phyloP scores from a whole-genome alignment of 1,284 basidiomycete genomes.

The Lignosus rhinocerotis region DNA sequence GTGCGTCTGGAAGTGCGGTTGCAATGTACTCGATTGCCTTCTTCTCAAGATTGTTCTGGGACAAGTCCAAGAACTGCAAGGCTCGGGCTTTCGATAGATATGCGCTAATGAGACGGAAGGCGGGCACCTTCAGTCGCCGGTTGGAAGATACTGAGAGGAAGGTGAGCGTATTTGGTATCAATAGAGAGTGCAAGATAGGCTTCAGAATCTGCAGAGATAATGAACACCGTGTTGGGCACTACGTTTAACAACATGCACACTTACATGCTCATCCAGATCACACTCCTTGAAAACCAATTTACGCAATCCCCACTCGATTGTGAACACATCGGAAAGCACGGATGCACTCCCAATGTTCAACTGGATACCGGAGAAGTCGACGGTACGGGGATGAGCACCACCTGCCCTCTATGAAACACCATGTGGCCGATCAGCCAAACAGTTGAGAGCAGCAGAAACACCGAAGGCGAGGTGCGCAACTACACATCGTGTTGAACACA shows the following conservation, averaged over 20 bases:
- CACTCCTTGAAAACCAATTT: conserved; percentile 83
- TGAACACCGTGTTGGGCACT: neutral
- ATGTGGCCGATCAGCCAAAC: neutral
- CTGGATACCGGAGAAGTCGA: conserved; percentile 79
- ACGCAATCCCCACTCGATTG: conserved; percentile 86
- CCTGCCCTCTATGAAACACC: conserved; percentile 48
- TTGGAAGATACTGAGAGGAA: conserved; percentile 90
- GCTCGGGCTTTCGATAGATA: conserved; percentile 76
- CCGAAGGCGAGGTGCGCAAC: neutral
- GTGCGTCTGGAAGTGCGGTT: conserved; percentile 59
- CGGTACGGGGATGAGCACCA: conserved; percentile 57
- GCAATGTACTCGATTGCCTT: conserved; percentile 83
- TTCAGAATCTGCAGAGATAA: conserved; percentile 65
- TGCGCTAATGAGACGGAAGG: conserved; percentile 82
- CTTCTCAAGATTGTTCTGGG: conserved; percentile 86
- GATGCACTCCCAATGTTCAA: conserved; percentile 71
- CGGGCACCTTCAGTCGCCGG: conserved; percentile 72
- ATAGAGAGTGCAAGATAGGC: conserved; percentile 86
- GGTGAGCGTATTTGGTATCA: conserved; percentile 82
- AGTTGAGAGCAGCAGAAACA: neutral
- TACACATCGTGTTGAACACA: neutral
- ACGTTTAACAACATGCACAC: conserved; percentile 21
- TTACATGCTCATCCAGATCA: conserved; percentile 77
- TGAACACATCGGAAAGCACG: conserved; percentile 85
- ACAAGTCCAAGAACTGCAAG: conserved; percentile 86